Conservation (phyloP, 805 yeast species). For the Saturnispora quitensis region DNA sequence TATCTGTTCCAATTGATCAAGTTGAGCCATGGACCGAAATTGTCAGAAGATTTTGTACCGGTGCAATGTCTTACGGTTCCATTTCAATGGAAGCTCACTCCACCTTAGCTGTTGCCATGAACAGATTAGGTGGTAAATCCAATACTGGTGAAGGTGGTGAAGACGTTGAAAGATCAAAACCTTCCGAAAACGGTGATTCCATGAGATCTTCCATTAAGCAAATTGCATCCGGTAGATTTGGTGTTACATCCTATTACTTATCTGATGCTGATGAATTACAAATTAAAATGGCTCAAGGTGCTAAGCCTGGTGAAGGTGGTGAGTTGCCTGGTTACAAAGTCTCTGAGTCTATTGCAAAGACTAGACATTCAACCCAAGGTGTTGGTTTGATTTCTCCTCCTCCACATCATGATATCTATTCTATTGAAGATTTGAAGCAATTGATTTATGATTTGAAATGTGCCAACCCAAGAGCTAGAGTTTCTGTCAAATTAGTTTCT, state of each 20-base stretch:
- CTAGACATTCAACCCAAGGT: slow-evolving; percentile 94
- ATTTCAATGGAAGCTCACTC: slow-evolving; percentile 98
- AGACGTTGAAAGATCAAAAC: slow-evolving; percentile 81
- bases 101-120: slow-evolving; percentile 97
- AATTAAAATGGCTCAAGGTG: slow-evolving; percentile 99
- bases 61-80: slow-evolving; percentile 99
- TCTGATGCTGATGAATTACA: slow-evolving; percentile 97
- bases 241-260: slow-evolving; percentile 90
- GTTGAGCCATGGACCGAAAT: slow-evolving; percentile 99
- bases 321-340: slow-evolving; percentile 95
- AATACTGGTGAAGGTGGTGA: slow-evolving; percentile 99
- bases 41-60: slow-evolving; percentile 95
- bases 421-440: slow-evolving; percentile 96
- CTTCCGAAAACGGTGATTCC: slow-evolving; percentile 82
- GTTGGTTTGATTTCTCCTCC: slow-evolving; percentile 98
- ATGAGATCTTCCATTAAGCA: slow-evolving; percentile 99
- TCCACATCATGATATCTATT: slow-evolving; percentile 97
- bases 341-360: slow-evolving; percentile 76
- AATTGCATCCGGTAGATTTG: slow-evolving; percentile 96
- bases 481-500: slow-evolving; percentile 91
- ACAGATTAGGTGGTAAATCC: slow-evolving; percentile 93
- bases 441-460: slow-evolving; percentile 93
- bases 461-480: slow-evolving; percentile 93
- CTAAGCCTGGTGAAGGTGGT: slow-evolving; percentile 99
- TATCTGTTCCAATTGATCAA: slow-evolving; percentile 86